Evolutionary conservation across 805 yeast genomes (phyloP).

Genomic region (Hanseniaspora osmophila): DNA sequence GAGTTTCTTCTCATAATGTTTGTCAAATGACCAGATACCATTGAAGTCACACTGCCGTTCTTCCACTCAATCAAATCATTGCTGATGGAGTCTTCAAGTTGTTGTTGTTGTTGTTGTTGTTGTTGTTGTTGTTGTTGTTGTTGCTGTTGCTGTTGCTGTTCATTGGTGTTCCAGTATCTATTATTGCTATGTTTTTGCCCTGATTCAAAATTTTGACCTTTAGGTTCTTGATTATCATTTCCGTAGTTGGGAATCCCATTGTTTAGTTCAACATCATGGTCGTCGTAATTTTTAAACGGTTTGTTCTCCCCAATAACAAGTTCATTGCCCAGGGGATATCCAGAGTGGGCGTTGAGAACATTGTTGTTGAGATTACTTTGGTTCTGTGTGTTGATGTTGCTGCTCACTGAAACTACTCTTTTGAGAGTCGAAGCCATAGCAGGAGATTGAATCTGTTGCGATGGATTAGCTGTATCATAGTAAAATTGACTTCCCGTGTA

Average conservation of each 20-base stretch:
- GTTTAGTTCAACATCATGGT: not conserved
- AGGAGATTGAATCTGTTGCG: slow-evolving; percentile 29
- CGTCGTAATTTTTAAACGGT: slow-evolving; percentile 4
- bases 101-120: not conserved
- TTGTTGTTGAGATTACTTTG: not conserved
- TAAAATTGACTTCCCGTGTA: slow-evolving; percentile 5
- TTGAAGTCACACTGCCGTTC: slow-evolving; percentile 7
- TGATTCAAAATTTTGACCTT: not conserved
- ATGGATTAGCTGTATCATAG: slow-evolving; percentile 13
- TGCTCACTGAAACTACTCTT: slow-evolving; percentile 1
- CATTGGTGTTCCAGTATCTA: not conserved
- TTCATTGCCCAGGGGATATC: not conserved
- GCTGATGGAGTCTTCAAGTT: slow-evolving; percentile 1
- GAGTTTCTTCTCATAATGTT: slow-evolving; percentile 1
- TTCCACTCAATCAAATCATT: slow-evolving; percentile 7
- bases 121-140: not conserved
- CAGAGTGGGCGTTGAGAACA: not conserved
- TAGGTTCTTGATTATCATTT: too few species aligned
- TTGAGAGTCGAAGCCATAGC: slow-evolving; percentile 25
- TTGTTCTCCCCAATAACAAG: slow-evolving; percentile 5
- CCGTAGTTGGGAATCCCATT: too few species aligned
- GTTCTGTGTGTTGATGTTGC: not conserved
- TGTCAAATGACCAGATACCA: slow-evolving; percentile 6
- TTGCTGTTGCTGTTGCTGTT: not conserved
- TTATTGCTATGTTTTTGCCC: not conserved